Percentiles rank a stretch among this genome's conserved stretches.
Conservation (phyloP, 2,329 filamentous ascomycete genomes). For the Pochonia chlamydosporia region DNA sequence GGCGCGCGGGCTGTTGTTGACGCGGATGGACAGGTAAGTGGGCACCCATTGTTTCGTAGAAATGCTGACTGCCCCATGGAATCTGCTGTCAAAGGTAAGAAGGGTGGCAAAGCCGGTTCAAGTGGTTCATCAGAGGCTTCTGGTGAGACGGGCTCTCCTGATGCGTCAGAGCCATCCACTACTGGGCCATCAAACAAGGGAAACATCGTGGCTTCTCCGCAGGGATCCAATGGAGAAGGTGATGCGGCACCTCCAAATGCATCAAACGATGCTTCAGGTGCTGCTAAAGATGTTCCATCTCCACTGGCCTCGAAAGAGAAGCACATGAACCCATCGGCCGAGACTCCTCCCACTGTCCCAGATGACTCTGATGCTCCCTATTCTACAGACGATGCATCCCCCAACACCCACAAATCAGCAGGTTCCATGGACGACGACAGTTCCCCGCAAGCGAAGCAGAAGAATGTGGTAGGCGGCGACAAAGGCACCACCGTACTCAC, state of each 20-base stretch:
- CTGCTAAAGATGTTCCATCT: too few species aligned
- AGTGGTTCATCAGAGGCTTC: neutral
- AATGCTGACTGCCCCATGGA: slow-evolving; percentile 21
- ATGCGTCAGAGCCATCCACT: too few species aligned
- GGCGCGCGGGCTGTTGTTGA: slow-evolving; percentile 9
- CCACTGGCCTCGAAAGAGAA: too few species aligned
- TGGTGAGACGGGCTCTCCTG: neutral
- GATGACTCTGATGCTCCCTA: neutral
- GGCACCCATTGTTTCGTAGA: slow-evolving; percentile 14
- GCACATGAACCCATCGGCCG: neutral
- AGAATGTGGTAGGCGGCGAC: neutral
- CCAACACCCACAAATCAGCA: neutral
- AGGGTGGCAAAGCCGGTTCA: neutral
- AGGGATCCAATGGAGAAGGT: too few species aligned
- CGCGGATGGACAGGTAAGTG: slow-evolving; percentile 17
- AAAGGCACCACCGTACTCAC: neutral
- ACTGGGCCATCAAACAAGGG: too few species aligned
- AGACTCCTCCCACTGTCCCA: neutral
- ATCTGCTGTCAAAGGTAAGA: slow-evolving; percentile 9
- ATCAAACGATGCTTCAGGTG: too few species aligned
- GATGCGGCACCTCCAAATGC: too few species aligned
- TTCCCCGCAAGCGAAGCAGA: neutral
- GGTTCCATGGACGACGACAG: neutral
- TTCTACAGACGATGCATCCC: neutral
- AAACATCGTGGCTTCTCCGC: too few species aligned